Base-by-base conservation (phyloP, 228 moss, liverwort and hornwort species). In the Sphagnum fallax region DNA sequence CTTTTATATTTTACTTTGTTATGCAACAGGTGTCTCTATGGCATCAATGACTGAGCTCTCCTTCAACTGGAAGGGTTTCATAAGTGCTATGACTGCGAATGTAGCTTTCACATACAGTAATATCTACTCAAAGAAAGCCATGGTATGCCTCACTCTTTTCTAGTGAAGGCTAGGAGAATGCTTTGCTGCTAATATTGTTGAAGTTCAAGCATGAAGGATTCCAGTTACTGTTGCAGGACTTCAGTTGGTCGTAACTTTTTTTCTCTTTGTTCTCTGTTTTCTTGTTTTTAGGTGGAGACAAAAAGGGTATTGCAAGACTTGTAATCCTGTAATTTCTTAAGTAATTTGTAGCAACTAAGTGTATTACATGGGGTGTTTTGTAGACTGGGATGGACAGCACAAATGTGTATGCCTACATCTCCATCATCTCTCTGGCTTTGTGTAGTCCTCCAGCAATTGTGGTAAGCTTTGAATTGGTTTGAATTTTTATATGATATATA, bases 301-400 rank as follows among this genome's bases (percentile, higher is more conserved):
- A 0, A 55, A 12, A 55, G 7, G 12, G 12, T 55, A 7, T 55
- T 55, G 53, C 12, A 1, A 55, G 53, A 55, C 1, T 12, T 55
- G 53, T 7, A 55, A 55, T 7, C 9, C 9, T 55, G 12, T 55
- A 7, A 55, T 55, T 12, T 12, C 53, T 55, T 55, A 12, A 55
- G 53, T 7, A 12, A 55, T 12, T 7, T 55, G 53, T 7, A 55
- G 7, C 53, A 55, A 55, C 53, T 55, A 8, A 12, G 9, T 55
- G 4, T 55, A 55, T 12, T 12, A 55, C 55, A 55, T 8, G 8
- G 55, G 55, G 10, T 73, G 59, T 10, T 67, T 6, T 73, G 67
- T 53, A 89, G 89, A 94, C 89, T 18, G 94, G 97, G 71, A 98
- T 98, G 97, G 97, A 98, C 83, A 98, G 94, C 80, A 98, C 97